These are phyloP conservation scores for Alloteropsis angusta DNA, from an alignment of 202 grass and related monocot species.

Conservation along the genomic window DNA sequence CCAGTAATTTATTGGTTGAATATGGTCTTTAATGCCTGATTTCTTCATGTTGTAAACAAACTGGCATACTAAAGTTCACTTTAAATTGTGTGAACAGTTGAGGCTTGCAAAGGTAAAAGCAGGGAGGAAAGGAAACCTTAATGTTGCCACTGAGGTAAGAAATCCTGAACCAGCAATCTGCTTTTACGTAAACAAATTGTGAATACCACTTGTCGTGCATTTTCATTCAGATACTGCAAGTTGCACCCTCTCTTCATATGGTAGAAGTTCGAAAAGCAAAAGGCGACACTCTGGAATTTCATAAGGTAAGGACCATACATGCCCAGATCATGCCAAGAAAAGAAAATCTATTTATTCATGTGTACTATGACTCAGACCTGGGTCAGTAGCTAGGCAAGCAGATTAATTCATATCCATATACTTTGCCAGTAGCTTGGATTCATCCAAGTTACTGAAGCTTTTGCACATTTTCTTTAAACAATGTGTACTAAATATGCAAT, in stretches of 20 bases:
- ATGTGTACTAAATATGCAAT: neutral
- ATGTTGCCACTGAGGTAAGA: constrained; percentile 61
- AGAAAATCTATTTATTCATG: neutral
- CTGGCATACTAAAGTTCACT: neutral
- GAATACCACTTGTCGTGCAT: neutral
- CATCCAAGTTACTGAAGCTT: neutral
- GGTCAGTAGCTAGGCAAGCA: neutral
- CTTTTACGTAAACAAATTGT: neutral
- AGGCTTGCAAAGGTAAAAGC: constrained; percentile 58
- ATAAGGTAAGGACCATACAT: constrained; percentile 47
- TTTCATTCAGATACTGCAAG: constrained; percentile 56
- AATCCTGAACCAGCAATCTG: neutral
- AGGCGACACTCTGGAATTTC: constrained; percentile 74
- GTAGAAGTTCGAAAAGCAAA: constrained; percentile 75
- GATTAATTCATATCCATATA: neutral
- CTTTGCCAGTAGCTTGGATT: neutral
- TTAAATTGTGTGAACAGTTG: constrained; percentile 33
- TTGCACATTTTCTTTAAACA: neutral
- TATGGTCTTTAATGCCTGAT: too few relatives aligned
- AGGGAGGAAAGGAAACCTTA: constrained; percentile 79
- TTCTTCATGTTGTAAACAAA: neutral
- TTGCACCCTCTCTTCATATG: constrained; percentile 74
- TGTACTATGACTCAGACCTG: neutral
- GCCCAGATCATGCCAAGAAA: neutral
- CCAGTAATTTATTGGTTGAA: neutral